Percentiles rank a stretch among this genome's conserved stretches.
Conservation (phyloP, 1,284 basidiomycete genomes). For the Bondarzewia mesenterica region DNA sequence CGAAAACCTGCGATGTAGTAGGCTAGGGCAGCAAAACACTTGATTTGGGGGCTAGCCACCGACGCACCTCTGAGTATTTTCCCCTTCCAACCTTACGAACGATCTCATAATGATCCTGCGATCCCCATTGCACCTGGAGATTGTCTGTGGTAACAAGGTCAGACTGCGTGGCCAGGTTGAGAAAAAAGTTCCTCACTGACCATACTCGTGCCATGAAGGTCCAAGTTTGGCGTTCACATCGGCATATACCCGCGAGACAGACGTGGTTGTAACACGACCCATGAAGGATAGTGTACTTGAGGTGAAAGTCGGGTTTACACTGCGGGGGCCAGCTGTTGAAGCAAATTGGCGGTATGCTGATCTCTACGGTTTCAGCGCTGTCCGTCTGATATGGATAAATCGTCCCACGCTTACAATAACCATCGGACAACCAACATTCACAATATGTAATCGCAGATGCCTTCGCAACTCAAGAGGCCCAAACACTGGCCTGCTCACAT, state of each 20-base stretch:
- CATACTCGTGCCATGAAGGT: slow-evolving; percentile 77
- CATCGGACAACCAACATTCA: neutral
- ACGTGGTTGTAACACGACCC: slow-evolving; percentile 61
- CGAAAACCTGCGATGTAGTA: slow-evolving; percentile 71
- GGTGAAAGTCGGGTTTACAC: neutral
- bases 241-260: slow-evolving; percentile 67
- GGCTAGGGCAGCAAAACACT: slow-evolving; percentile 8
- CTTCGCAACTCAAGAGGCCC: neutral
- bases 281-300: slow-evolving; percentile 23
- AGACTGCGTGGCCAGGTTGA: slow-evolving; percentile 17
- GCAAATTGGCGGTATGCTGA: too few relatives aligned
- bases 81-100: slow-evolving; percentile 95
- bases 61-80: slow-evolving; percentile 87
- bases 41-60: neutral
- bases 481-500: slow-evolving; percentile 13
- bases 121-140: slow-evolving; percentile 89
- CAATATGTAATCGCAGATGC: neutral
- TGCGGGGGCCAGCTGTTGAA: too few relatives aligned
- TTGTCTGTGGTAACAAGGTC: slow-evolving; percentile 51
- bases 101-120: slow-evolving; percentile 98
- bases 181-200: slow-evolving; percentile 30
- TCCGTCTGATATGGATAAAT: neutral
- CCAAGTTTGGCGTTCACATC: slow-evolving; percentile 70
- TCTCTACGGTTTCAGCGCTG: neutral
- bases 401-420: neutral